phyloP scores from a whole-genome alignment of 1,284 basidiomycete genomes.

The Xanthoconium separans region DNA sequence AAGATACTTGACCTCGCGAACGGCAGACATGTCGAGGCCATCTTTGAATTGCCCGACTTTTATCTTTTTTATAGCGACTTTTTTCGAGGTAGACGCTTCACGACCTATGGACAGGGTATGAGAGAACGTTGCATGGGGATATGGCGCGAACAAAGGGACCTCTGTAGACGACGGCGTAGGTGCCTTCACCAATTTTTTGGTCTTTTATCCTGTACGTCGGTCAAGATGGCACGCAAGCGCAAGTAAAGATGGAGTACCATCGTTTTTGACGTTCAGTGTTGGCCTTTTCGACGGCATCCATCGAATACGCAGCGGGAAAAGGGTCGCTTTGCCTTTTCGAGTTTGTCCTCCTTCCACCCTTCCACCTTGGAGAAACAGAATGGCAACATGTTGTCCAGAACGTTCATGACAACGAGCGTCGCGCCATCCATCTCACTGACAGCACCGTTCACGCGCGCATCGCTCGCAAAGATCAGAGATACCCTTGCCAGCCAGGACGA shows the following conservation, averaged over 20 bases:
- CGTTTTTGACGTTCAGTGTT: constrained; percentile 66
- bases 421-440: constrained; percentile 33
- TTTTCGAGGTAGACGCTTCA: constrained; percentile 67
- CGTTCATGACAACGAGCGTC: constrained; percentile 14
- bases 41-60: constrained; percentile 97
- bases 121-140: background rate
- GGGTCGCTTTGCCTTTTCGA: constrained; percentile 4
- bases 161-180: constrained; percentile 96
- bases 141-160: constrained; percentile 45
- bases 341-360: background rate
- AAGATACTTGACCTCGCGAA: constrained; percentile 97
- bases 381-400: constrained; percentile 30
- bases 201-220: constrained; percentile 71
- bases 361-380: constrained; percentile 3
- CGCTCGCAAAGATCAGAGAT: constrained; percentile 40
- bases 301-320: constrained; percentile 23
- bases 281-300: constrained; percentile 78
- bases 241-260: constrained; percentile 46
- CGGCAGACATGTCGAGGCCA: constrained; percentile 97
- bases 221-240: constrained; percentile 8
- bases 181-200: constrained; percentile 92
- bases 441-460: constrained; percentile 40
- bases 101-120: constrained; percentile 44
- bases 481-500: constrained; percentile 31
- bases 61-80: constrained; percentile 98